Evolutionary conservation across 2,329 filamentous ascomycete genomes (phyloP).

Genomic region (Mycosphaerella arachidis): DNA sequence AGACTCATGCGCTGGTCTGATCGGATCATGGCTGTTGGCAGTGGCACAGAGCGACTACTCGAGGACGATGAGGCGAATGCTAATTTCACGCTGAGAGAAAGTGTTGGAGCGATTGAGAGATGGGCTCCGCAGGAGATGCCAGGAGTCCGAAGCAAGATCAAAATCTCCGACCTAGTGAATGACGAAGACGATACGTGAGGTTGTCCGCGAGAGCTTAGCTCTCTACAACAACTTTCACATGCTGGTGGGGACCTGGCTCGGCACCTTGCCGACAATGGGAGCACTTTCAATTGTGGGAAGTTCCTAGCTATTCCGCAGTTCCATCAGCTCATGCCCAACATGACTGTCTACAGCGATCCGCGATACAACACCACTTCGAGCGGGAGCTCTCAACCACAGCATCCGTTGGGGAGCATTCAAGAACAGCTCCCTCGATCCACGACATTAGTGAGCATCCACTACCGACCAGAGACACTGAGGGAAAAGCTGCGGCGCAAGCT

Average conservation of each 20-base stretch:
- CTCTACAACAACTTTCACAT: not conserved
- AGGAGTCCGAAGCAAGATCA: conserved; percentile 27
- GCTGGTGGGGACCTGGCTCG: not conserved
- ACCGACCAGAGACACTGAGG: not conserved
- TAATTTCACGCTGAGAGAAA: conserved; percentile 26
- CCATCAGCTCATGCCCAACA: not conserved
- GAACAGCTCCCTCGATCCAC: not conserved
- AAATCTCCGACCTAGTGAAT: conserved; percentile 27
- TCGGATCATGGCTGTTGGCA: conserved; percentile 32
- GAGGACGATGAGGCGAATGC: conserved; percentile 27
- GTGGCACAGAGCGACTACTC: conserved; percentile 27
- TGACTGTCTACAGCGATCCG: too few relatives aligned
- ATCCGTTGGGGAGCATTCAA: not conserved
- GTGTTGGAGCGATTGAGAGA: conserved; percentile 28
- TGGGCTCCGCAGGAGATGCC: conserved; percentile 30
- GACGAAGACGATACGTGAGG: conserved; percentile 18
- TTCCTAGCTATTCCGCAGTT: not conserved
- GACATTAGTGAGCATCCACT: not conserved
- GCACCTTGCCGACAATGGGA: not conserved
- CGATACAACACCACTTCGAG: not conserved
- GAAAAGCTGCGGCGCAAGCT: not conserved
- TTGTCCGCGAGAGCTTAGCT: not conserved
- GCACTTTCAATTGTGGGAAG: not conserved
- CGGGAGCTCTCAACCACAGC: not conserved
- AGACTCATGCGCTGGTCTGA: conserved; percentile 33